Evolutionary conservation across 257 asterid species (phyloP).

Genomic region (Agastache rugosa): DNA sequence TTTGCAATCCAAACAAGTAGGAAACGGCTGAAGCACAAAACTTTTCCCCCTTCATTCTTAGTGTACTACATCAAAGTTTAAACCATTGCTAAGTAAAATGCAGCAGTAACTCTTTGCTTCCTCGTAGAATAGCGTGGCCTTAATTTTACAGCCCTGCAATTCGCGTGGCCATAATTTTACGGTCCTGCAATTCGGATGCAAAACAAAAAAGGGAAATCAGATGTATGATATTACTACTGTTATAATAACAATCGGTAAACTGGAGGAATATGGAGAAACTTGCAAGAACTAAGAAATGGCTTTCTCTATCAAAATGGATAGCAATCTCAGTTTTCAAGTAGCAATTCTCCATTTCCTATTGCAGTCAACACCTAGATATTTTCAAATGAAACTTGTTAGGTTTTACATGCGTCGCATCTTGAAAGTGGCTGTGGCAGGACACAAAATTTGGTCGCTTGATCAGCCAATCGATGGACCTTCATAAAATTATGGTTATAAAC

Average conservation of each 20-base stretch:
- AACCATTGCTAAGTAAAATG: background rate
- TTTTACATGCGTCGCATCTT: background rate
- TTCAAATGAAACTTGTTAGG: background rate
- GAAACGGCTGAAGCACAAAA: background rate
- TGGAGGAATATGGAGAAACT: too few species aligned
- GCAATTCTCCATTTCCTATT: background rate
- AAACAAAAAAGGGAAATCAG: background rate
- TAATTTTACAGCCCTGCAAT: background rate
- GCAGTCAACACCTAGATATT: background rate
- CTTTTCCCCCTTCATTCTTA: background rate
- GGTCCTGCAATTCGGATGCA: background rate
- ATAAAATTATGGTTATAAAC: background rate
- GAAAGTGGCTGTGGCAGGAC: background rate
- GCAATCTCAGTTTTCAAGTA: background rate
- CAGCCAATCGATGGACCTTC: background rate
- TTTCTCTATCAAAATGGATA: too few species aligned
- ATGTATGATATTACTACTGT: background rate
- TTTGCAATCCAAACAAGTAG: background rate
- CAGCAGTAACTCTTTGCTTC: background rate
- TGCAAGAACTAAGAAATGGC: background rate
- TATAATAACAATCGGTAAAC: too few species aligned
- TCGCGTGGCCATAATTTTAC: background rate
- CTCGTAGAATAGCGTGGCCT: background rate
- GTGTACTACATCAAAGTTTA: background rate
- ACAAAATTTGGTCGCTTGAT: background rate